Base-by-base conservation (phyloP, 305 asterid genomes). In the Plantago coronopus region DNA sequence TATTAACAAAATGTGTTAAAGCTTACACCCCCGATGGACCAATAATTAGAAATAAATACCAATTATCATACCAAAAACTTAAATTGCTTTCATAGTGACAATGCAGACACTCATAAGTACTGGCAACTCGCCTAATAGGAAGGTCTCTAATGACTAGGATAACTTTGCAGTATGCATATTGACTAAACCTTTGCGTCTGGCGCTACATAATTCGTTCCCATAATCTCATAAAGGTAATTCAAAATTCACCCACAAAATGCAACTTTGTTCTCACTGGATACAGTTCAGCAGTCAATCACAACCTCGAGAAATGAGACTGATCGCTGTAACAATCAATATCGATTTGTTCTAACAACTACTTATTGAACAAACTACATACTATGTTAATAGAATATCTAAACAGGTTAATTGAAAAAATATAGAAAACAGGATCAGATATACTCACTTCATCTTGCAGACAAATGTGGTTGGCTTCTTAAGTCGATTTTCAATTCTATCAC, bases 371-470 rank as follows among this genome's bases (percentile, higher is more conserved):
- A 8, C 29, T 37, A 51, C 18, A 13, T 44, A 22, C 40, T 29
- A 29, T 22, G 38, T 51, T 40, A 12, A n/a, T 34, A 67, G 59
- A 47, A 27, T 29, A 58, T 29, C 40, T 57, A 61, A 58, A n/a
- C 34, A 70, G 54, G 27, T 17, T 17, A 51, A 65, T 56, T 18
- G 14, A 54, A 40, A 61, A 61, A 23, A 47, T 50, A 53, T 46
- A 61, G 57, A 69, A 48, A 53, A 56, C 65, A 50, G 50, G 73
- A 49, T 42, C 34, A 50, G 43, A 61, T 44, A 74, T 54, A 90
- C 97, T 87, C 76, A 93, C 99, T 89, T 89, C 80, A 94, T 71
- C 86, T 94, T 94, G 95, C 99, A 94, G 72, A 94, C 83, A 68
- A 94, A 94, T 6, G 99, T 89, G 11, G 99, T 94, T 1, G 99